These are phyloP conservation scores for Brassica napus DNA, from an alignment of 345 rosid species.

Conservation along the genomic window DNA sequence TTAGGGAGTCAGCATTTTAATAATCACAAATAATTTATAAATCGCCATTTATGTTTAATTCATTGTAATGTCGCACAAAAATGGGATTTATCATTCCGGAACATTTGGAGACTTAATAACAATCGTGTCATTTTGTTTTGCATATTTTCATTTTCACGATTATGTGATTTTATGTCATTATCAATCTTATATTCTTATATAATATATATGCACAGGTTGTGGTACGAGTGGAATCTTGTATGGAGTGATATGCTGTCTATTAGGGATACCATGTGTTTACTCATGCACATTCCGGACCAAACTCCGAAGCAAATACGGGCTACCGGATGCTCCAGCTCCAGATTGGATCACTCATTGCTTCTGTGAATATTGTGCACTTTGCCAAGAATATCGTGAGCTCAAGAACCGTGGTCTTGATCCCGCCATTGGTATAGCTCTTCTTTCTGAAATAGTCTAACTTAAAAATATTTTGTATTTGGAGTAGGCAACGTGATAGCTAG, in stretches of 20 bases:
- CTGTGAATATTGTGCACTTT: constrained; percentile 52
- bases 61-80: background rate
- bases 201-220: constrained; percentile 29
- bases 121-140: background rate
- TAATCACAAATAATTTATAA: background rate
- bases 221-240: constrained; percentile 29
- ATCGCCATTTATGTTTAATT: background rate
- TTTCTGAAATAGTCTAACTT: background rate
- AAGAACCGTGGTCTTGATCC: constrained; percentile 50
- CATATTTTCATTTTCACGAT: background rate
- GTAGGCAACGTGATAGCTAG: too few species aligned
- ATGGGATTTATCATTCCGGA: background rate
- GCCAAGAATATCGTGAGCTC: constrained; percentile 64
- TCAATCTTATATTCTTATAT: background rate
- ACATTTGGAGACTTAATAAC: background rate
- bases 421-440: constrained; percentile 41
- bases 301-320: constrained; percentile 41
- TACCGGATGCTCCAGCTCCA: constrained; percentile 55
- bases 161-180: background rate
- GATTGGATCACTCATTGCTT: constrained; percentile 49
- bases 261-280: constrained; percentile 24
- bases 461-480: too few species aligned
- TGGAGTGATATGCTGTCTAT: constrained; percentile 25
- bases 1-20: background rate
- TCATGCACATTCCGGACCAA: constrained; percentile 44